Evolutionary conservation across 129 eudicot genomes (phyloP).

Genomic region (Flaveria ramosissima): DNA sequence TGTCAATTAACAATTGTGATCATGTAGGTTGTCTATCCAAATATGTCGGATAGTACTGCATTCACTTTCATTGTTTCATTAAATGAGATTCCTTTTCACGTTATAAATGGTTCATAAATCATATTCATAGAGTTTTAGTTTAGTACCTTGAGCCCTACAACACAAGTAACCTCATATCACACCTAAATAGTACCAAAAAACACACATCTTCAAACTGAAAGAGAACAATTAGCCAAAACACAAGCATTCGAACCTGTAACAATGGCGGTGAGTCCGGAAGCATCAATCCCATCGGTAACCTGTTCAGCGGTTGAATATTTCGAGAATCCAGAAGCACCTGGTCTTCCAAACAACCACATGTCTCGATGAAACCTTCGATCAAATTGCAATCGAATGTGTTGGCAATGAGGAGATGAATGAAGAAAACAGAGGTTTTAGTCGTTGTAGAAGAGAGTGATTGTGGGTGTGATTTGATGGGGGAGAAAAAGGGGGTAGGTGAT

Average conservation of each 20-base stretch:
- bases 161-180: neutral
- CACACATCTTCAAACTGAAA: too few relatives aligned
- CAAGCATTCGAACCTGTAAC: constrained; percentile 59
- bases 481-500: neutral
- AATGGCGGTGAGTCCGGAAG: constrained; percentile 89
- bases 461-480: constrained; percentile 18
- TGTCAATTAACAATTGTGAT: too few relatives aligned
- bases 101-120: neutral
- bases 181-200: too few relatives aligned
- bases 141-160: neutral
- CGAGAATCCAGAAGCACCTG: constrained; percentile 83
- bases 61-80: too few relatives aligned
- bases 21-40: too few relatives aligned
- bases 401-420: neutral
- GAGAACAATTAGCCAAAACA: too few relatives aligned
- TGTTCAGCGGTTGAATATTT: constrained; percentile 68
- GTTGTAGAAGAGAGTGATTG: neutral
- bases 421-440: neutral
- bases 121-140: neutral
- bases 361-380: neutral
- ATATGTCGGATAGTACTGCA: too few relatives aligned
- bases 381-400: neutral
- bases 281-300: constrained; percentile 74
- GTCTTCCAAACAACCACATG: constrained; percentile 58
- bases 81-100: neutral